Evolutionary conservation across 768 basidiomycete species (phyloP), one percentile per base, ranked within the genome.

Genomic region (Trametes elegans): DNA sequence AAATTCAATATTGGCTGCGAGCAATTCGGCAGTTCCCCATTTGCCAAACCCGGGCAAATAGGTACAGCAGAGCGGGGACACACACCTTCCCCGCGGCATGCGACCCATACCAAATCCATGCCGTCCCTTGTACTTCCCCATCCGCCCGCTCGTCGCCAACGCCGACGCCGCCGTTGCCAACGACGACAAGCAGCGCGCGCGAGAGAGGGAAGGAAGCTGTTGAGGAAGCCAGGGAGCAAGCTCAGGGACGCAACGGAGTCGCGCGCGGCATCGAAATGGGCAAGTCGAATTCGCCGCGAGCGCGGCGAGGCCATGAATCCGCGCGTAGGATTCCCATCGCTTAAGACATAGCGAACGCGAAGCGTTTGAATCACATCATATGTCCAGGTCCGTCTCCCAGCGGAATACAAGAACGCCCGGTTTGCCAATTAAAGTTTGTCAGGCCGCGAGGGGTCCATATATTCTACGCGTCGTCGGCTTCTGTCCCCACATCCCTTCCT

Each of bases 361-460:
- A 56, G 49, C 42, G 44, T 40, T 32, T 31, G 42, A 43, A 57
- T 57, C 49, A 43, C 43, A 57, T 57, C 49, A 57, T 45, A 48
- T 55, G 41, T 47, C 47, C 47, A 43, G 54, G 32, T 48, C 46
- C 41, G 50, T 27, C 48, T 44, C 48, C 47, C 34, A 43, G 55
- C 32, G 49, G 21, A 39, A 28, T 40, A 24, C 49, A 39, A 44
- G 48, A 24, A 50, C 55, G 43, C 55, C 42, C 43, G 55, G 13
- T 56, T 56, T 44, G 55, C 55, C 49, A 57, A 57, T 50, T 51
- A 57, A 50, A 57, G 55, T 57, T 57, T 57, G 55, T 57, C 55
- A 57, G 19, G 39, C 19, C 27, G 19, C 13, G 9, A 1, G 21
- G 11, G 14, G 19, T 41, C 43, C 44, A 52, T 49, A 53, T 58